Conservation (phyloP, 2,329 filamentous ascomycete genomes). For the Neoscytalidium dimidiatum region DNA sequence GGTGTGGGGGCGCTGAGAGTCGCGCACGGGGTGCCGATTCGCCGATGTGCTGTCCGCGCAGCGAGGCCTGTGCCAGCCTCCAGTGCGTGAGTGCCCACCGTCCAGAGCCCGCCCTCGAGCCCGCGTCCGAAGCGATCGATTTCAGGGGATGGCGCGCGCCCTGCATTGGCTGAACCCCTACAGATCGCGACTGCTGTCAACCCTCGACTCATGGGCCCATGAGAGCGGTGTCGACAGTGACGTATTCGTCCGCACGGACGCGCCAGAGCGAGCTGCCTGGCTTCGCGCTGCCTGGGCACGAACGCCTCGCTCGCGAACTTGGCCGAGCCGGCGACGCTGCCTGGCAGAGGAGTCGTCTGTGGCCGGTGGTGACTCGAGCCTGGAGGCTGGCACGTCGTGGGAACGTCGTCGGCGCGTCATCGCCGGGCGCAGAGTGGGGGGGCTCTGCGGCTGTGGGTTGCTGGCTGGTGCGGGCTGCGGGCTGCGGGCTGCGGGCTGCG, state of each 20-base stretch:
- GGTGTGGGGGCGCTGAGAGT: conserved; percentile 5
- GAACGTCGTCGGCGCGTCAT: not conserved
- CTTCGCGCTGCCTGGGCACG: conserved; percentile 1
- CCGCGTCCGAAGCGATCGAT: not conserved
- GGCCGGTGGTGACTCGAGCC: not conserved
- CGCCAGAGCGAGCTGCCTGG: not conserved
- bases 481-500: not conserved
- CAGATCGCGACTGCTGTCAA: not conserved
- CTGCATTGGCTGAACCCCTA: not conserved
- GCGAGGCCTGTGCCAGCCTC: not conserved
- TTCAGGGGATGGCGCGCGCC: conserved; percentile 1
- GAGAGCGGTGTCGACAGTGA: conserved; percentile 13
- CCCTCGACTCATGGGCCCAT: not conserved
- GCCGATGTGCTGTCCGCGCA: conserved; percentile 1
- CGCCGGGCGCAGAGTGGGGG: not conserved
- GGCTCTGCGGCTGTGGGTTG: not conserved
- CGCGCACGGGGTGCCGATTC: not conserved
- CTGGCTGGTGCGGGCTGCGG: not conserved
- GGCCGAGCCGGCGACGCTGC: not conserved
- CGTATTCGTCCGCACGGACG: conserved; percentile 13
- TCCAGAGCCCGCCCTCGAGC: not conserved
- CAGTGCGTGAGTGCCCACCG: not conserved
- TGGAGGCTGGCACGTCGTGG: not conserved
- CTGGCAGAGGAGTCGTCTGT: not conserved
- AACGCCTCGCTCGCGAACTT: not conserved